Evolutionary conservation across 2,329 filamentous ascomycete species (phyloP), one percentile per base, ranked within the genome.

Genomic region (Fusarium ramigenum): DNA sequence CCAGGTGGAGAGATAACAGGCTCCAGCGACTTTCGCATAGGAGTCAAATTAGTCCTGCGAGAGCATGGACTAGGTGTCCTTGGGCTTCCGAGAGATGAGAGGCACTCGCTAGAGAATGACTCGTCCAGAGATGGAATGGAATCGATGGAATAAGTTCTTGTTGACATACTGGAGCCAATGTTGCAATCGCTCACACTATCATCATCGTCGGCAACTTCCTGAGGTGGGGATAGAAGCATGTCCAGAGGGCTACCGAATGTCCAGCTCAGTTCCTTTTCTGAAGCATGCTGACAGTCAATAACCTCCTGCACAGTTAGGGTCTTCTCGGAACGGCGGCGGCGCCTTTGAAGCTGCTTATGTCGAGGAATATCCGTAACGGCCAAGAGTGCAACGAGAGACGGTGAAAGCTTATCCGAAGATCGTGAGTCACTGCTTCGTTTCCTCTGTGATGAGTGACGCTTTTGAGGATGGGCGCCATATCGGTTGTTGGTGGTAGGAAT

Each of bases 281-380:
- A 87, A 15, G 87, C 85, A 50, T 87, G 85, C 18, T 87, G 87
- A 58, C 86, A 84, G 72, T 85, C 84, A 19, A 90, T 84, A 56
- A 90, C 86, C 11, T 87, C 87, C 64, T 89, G 87, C 16, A 90
- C 86, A 0, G 88, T 89, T 82, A 91, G 61, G 34, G 66, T 60
- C 63, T 77, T 78, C 23, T 78, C 76, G 16, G 70, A 65, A 46
- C 73, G 68, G 42, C 76, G 79, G 32, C 78, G 77, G 42, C 76
- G 82, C 40, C 82, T 81, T 53, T 81, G 79, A 34, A 81, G 79
- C 61, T 82, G 85, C 32, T 73, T 85, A 80, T 56, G 86, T 80
- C 73, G 84, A 6, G 88, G 90, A 56, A 92, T 92, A 69, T 85
- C 87, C 36, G 90, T 92, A 60, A 90, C 84, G 37, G 90, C 90